Evolutionary conservation across 208 protist species (phyloP).

Genomic region (Entamoeba dispar): DNA sequence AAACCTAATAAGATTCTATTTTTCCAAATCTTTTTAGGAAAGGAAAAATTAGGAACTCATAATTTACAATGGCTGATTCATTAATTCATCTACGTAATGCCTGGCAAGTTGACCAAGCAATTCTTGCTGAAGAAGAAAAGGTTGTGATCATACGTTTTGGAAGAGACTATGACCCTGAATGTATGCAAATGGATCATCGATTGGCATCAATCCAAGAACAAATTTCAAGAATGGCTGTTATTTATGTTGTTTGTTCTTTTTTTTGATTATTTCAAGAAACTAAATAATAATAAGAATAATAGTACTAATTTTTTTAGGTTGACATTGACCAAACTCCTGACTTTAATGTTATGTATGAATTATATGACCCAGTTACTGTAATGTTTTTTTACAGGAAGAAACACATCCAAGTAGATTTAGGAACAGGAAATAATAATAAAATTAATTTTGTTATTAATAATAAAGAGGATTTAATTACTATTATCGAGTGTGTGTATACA

Average conservation of each 20-base stretch:
- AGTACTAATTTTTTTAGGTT: not conserved
- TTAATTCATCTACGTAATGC: constrained; percentile 8
- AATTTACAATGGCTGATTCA: not conserved
- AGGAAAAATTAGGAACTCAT: too few species aligned
- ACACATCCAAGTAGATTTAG: constrained; percentile 21
- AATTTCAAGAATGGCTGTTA: not conserved
- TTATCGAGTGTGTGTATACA: not conserved
- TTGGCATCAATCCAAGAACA: not conserved
- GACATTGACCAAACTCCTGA: constrained; percentile 22
- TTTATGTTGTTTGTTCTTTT: not conserved
- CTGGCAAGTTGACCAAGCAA: constrained; percentile 25
- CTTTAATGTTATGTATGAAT: constrained; percentile 30
- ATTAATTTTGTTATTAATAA: constrained; percentile 14
- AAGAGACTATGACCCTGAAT: constrained; percentile 12
- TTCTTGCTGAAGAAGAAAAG: constrained; percentile 9
- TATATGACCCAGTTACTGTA: constrained; percentile 18
- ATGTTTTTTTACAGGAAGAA: constrained; percentile 26
- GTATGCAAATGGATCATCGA: constrained; percentile 22
- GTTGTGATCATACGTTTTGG: constrained; percentile 24
- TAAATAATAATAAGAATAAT: not conserved
- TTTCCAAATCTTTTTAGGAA: too few species aligned
- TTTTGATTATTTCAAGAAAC: not conserved
- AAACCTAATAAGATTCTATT: too few species aligned
- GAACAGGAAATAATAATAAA: constrained; percentile 26
- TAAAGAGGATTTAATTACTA: constrained; percentile 18